A percentile compares a stretch with the other conserved stretches of the same genome.
phyloP scores from a whole-genome alignment of 495 filamentous ascomycete genomes.

The Hyaloscypha finlandica region DNA sequence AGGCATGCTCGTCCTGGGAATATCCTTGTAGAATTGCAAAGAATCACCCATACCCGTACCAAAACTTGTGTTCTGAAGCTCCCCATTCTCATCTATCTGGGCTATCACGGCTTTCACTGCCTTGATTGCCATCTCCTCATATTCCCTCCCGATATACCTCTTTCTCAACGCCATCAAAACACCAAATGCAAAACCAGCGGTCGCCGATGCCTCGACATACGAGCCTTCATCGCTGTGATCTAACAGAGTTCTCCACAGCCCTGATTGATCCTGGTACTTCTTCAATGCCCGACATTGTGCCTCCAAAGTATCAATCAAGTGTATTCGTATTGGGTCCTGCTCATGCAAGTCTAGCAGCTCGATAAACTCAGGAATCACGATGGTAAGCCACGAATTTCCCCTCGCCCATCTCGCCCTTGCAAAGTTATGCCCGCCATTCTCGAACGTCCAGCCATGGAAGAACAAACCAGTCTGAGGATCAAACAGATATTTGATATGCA shows the following conservation, averaged over 20 bases:
- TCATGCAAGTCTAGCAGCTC: conserved; percentile 60
- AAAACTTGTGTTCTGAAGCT: conserved; percentile 69
- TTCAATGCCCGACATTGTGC: conserved; percentile 62
- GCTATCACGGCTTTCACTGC: conserved; percentile 61
- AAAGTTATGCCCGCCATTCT: conserved; percentile 67
- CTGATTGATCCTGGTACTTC: conserved; percentile 53
- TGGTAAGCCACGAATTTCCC: conserved; percentile 66
- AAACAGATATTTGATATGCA: conserved; percentile 72
- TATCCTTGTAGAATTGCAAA: conserved; percentile 67
- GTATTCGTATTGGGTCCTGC: conserved; percentile 57
- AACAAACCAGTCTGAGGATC: conserved; percentile 67
- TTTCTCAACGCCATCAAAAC: conserved; percentile 69
- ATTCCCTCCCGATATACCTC: conserved; percentile 52
- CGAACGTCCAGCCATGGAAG: conserved; percentile 76
- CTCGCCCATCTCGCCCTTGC: conserved; percentile 68
- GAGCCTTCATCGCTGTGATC: conserved; percentile 59
- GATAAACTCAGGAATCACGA: conserved; percentile 70
- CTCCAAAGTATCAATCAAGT: conserved; percentile 59
- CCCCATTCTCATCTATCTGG: conserved; percentile 60
- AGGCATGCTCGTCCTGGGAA: conserved; percentile 70
- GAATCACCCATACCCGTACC: conserved; percentile 68
- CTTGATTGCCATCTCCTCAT: conserved; percentile 51
- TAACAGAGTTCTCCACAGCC: conserved; percentile 68
- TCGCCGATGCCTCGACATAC: conserved; percentile 69
- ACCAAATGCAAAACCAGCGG: conserved; percentile 73